Evolutionary conservation across 192 early-diverging fungal species (phyloP), one percentile per base, ranked within the genome.

Genomic region (Kappamyces sp.): DNA sequence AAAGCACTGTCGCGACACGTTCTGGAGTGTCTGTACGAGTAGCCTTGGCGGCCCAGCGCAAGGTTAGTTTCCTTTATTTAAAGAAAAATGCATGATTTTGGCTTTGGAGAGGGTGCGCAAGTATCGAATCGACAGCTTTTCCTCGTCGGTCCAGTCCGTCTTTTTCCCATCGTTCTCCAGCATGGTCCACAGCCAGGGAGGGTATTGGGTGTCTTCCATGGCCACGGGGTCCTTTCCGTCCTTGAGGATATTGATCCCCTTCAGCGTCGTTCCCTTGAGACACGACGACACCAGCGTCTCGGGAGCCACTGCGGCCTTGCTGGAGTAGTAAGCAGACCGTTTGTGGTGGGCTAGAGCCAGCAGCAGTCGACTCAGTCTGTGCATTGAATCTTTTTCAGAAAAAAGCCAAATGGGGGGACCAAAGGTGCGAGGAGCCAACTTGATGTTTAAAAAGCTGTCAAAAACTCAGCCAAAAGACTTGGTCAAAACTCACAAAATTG

Each of bases 131-230:
- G 54, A 65, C 7, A 73, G 50, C 53, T 69, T 51, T 53, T 72
- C 70, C 29, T 74, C 66, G 6, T 36, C 45, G 12, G 63, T 36
- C 49, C 37, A 69, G 15, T 62, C 65, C 29, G 37, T 54, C 49
- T 62, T 62, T 57, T 45, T 57, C n/a, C 61, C 43, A 40, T 41
- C 51, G n/a, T 74, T 66, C 42, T 92, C 84, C 34, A 88, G 68
- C 40, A 93, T 68, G 5, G 83, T 80, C 91, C 92, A 97, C n/a
- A 97, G 80, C 94, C 94, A 94, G 0, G 78, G 82, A 3, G 92
- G 94, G 57, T 97, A 97, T 60, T 86, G 87, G 0, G 79, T 72
- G 61, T 97, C 94, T 11, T 81, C 81, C 34, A 85, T 73, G 1
- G 93, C 89, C 14, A 94, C 72, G 4, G 91, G 91, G 53, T 98